Conservation (phyloP, 2,329 filamentous ascomycete genomes). For the Fusarium tuaranense region DNA sequence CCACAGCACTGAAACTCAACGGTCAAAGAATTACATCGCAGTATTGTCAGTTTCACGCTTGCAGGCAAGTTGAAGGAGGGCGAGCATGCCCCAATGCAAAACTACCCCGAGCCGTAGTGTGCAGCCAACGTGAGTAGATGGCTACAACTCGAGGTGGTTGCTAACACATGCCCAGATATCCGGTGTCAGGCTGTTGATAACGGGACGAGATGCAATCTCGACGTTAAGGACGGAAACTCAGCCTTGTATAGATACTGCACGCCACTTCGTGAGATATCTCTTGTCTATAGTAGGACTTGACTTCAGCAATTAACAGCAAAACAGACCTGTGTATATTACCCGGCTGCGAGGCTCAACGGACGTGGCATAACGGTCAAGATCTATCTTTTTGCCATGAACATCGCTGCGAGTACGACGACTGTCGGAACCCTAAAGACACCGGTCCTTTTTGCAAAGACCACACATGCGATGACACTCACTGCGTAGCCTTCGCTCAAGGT, state of each 20-base stretch:
- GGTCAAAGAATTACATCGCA: constrained; percentile 30
- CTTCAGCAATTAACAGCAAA: not conserved
- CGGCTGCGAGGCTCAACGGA: constrained; percentile 39
- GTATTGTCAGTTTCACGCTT: constrained; percentile 44
- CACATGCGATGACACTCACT: constrained; percentile 44
- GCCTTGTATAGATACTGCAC: constrained; percentile 37
- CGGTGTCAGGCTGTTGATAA: constrained; percentile 39
- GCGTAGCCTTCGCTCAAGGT: constrained; percentile 38
- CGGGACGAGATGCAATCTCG: constrained; percentile 37
- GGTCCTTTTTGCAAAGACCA: constrained; percentile 42
- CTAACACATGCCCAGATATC: constrained; percentile 30
- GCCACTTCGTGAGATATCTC: constrained; percentile 38
- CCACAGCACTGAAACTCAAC: constrained; percentile 24
- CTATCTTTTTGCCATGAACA: constrained; percentile 45
- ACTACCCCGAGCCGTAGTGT: constrained; percentile 35
- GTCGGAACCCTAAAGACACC: constrained; percentile 29
- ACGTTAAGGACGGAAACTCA: constrained; percentile 35
- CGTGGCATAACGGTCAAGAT: constrained; percentile 32
- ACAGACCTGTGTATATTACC: constrained; percentile 45
- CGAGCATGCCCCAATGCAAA: constrained; percentile 37
- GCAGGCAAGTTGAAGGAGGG: constrained; percentile 39
- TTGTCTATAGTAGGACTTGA: too few relatives aligned
- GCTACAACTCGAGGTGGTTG: not conserved
- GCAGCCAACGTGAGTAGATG: constrained; percentile 41
- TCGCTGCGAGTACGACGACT: constrained; percentile 42